Evolutionary conservation across 176 grass and related monocot genomes (phyloP), one percentile per base, ranked within the genome.

Genomic region (Echinochloa phyllopogon): DNA sequence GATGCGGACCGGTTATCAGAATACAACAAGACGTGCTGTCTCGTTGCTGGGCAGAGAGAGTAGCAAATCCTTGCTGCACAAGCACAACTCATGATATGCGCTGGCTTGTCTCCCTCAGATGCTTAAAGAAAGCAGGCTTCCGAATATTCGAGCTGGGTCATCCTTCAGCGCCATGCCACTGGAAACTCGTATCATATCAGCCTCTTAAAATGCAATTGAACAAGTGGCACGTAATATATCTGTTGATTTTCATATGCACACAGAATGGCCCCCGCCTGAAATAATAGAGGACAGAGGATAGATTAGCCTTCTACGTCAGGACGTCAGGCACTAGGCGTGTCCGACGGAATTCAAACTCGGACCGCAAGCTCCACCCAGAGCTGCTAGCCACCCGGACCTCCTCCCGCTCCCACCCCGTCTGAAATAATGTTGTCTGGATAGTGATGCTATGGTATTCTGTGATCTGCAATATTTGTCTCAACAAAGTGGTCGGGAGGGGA

Each of bases 91-190:
- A 38, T 73, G 37, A 6, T 13, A 62, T 40, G 41, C 45, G 18
- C 16, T 38, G 27, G 25, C 57, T 53, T 33, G 45, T 23, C 44
- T 85, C 25, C 14, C 48, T 15, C 14, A 4, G 17, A 67, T 44
- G 49, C 62, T 77, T 43, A 77, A 69, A 69, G 17, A 76, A 82
- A 11, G 7, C 15, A 41, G 38, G 63, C 10, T n/a, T 24, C 23
- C 13, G 25, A 74, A 74, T 72, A 82, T 72, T n/a, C 39, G 13
- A 82, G 39, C 41, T 10, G 21, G 23, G 69, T 37, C 79, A 81
- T 15, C 40, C 23, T 69, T 76, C 62, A 44, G 16, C 10, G 29
- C 65, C 49, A 45, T 58, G 61, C 15, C 61, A 58, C 52, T 37
- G 16, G 21, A 24, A 23, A 15, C 29, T 33, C 41, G 13, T 24